These are phyloP conservation scores for Xylaria sp. DNA, from an alignment of 2,329 filamentous ascomycete species.

Conservation along the genomic window DNA sequence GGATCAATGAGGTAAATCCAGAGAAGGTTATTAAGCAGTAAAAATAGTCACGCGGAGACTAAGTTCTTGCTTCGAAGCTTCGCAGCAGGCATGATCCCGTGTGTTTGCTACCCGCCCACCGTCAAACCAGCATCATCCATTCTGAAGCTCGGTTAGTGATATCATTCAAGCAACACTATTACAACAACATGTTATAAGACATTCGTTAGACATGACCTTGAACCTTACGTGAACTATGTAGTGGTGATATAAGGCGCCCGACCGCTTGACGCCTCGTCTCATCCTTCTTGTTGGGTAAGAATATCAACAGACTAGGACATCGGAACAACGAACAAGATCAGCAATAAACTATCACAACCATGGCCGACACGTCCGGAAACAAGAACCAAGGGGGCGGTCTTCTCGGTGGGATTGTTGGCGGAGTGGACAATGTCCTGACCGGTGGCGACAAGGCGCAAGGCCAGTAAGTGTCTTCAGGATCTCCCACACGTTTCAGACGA, in stretches of 20 bases:
- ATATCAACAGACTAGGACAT: too few relatives aligned
- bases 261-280: background rate
- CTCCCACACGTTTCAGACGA: too few relatives aligned
- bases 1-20: too few relatives aligned
- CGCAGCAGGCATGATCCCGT: background rate
- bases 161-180: background rate
- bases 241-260: background rate
- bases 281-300: too few relatives aligned
- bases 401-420: slow-evolving; percentile 39
- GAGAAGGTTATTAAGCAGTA: too few relatives aligned
- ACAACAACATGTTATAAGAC: background rate
- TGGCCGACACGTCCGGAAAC: slow-evolving; percentile 17
- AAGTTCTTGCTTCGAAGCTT: background rate
- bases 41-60: background rate
- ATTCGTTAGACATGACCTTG: background rate
- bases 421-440: slow-evolving; percentile 42
- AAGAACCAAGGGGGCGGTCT: slow-evolving; percentile 33
- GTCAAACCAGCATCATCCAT: background rate
- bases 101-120: background rate
- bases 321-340: too few relatives aligned
- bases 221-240: background rate
- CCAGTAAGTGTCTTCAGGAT: slow-evolving; percentile 18
- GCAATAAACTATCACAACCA: slow-evolving; percentile 1
- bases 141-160: background rate
- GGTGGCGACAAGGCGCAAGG: slow-evolving; percentile 42